A percentile compares a stretch with the other conserved stretches of the same genome.
Evolutionary conservation across 306 rosid species (phyloP).

Genomic region (Prunus salicina): DNA sequence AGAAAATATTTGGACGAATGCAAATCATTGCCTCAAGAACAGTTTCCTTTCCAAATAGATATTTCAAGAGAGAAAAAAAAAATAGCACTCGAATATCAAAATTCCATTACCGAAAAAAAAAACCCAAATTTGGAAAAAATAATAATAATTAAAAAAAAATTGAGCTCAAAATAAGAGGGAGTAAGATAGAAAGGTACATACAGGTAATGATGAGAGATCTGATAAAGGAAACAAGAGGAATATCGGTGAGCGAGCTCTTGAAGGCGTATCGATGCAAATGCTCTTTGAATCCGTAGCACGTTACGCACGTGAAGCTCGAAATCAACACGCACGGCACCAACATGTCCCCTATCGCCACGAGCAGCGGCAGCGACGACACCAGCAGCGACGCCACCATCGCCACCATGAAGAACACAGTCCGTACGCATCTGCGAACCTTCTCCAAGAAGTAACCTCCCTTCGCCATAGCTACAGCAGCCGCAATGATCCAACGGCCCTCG

Average conservation of each 20-base stretch:
- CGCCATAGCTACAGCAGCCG: conserved; percentile 45
- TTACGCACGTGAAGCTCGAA: conserved; percentile 74
- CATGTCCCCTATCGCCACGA: conserved; percentile 72
- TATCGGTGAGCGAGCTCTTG: conserved; percentile 84
- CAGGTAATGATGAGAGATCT: conserved; percentile 79
- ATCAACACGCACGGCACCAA: conserved; percentile 70
- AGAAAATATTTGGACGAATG: not conserved
- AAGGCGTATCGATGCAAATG: conserved; percentile 80
- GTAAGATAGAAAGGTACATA: conserved; percentile 24
- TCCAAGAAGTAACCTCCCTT: conserved; percentile 71
- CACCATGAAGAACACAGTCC: conserved; percentile 83
- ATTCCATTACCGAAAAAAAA: not conserved
- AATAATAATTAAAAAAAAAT: not conserved
- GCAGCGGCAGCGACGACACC: conserved; percentile 81
- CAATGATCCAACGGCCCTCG: conserved; percentile 16
- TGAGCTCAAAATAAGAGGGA: not conserved
- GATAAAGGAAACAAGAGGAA: conserved; percentile 82
- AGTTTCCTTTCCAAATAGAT: not conserved
- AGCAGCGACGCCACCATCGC: conserved; percentile 75
- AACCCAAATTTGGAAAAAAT: not conserved
- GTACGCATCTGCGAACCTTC: conserved; percentile 60
- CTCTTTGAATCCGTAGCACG: conserved; percentile 62
- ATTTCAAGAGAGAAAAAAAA: not conserved
- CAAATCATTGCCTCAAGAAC: not conserved
- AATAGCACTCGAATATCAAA: not conserved